Base-by-base conservation (phyloP, 495 filamentous ascomycete species). In the Friedmanniomyces simplex region DNA sequence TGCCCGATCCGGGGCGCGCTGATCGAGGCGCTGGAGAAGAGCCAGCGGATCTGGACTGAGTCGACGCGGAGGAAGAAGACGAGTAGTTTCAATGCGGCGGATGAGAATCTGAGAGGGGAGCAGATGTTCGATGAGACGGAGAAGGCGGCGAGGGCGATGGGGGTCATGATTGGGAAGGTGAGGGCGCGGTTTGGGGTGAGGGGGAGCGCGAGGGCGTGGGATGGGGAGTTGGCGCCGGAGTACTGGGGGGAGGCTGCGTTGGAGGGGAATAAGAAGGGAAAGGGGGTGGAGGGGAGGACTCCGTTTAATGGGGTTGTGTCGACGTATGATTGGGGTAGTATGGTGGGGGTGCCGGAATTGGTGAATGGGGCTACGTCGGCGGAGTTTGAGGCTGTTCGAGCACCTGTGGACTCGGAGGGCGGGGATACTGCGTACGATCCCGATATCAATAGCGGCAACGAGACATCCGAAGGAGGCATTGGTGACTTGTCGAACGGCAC, bases 1-100 rank as follows among this genome's bases (percentile, higher is more conserved):
- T 63, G 61, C 34, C 61, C 61, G 25, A 24, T 24, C 13, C 50
- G 57, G 20, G 6, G 20, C 5, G 32, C 32, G 0, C 51, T 63
- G 51, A 59, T 59, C 50, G 61, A 63, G 3, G 61, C 56, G 28
- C 47, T 63, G 36, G 45, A 63, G 56, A 52, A 59, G 54, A 63
- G 61, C 42, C 61, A 63, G 14, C 30, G 32, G 24, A 63, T 63
- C 39, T 63, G 61, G 61, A 52, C 21, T 22, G 57, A 63, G 6
- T 24, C 51, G 0, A 22, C 34, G 6, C 25, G 47, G 5, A 21
- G 41, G 34, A 52, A 59, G 42, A 7, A 22, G 28, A 54, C 22
- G 14, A 14, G 22, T 18, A 34, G 52, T 5, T 26, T 59, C 11
- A 6, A 6, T 1, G 51, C 36, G 3, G 1, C 10, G 1, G 24